Conservation (phyloP, 2,329 filamentous ascomycete species). For the Hymenoscyphus fructigenus region DNA sequence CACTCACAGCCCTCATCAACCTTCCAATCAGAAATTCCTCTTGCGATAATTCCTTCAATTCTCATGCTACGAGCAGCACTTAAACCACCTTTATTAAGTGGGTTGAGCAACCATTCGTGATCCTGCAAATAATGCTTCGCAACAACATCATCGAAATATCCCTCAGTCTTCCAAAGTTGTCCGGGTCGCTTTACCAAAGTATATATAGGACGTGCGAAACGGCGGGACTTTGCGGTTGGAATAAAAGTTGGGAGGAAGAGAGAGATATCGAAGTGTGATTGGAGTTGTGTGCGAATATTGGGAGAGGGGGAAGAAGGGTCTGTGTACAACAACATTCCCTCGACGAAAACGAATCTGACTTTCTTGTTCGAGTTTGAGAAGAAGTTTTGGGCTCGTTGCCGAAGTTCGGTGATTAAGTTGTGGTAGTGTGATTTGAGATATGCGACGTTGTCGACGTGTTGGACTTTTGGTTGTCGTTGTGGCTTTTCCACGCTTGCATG, state of each 20-base stretch:
- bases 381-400: not conserved
- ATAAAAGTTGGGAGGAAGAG: slow-evolving; percentile 26
- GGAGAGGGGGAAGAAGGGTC: not conserved
- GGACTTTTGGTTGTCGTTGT: not conserved
- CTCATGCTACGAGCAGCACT: not conserved
- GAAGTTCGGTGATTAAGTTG: not conserved
- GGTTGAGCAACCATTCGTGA: slow-evolving; percentile 18
- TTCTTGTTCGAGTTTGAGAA: not conserved
- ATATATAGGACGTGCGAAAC: slow-evolving; percentile 21
- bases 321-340: slow-evolving; percentile 24
- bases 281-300: not conserved
- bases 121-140: slow-evolving; percentile 24
- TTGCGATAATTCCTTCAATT: not conserved
- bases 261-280: slow-evolving; percentile 23
- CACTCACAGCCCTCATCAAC: not conserved
- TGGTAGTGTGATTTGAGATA: not conserved
- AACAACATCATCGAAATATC: slow-evolving; percentile 34
- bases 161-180: slow-evolving; percentile 33
- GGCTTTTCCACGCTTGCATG: too few species aligned
- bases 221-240: slow-evolving; percentile 15
- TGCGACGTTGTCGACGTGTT: not conserved
- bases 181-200: slow-evolving; percentile 23
- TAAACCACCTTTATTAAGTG: too few species aligned
- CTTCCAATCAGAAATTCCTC: not conserved
- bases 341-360: slow-evolving; percentile 19